Evolutionary conservation across 345 rosid species (phyloP), one percentile per base, ranked within the genome.

Genomic region (Geranium brycei): DNA sequence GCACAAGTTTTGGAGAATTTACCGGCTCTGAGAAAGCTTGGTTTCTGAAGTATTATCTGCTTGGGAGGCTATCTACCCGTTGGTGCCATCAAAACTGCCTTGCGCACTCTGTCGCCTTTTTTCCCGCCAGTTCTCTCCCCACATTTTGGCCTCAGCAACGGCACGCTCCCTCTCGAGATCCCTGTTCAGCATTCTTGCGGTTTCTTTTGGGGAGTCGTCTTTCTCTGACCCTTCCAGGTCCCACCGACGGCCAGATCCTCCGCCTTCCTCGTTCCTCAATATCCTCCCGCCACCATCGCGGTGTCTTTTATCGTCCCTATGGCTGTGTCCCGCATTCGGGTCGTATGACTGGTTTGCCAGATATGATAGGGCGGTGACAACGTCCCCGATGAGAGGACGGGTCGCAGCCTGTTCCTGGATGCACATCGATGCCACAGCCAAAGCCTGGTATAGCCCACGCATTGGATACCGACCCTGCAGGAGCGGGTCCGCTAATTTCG

Each of bases 341-440:
- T 93, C 96, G 30, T 85, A 83, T 4, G 66, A 76, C 75, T 91
- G 97, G 79, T 88, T 86, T 14, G 91, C 97, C 72, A 93, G 75
- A 76, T 90, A 90, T 2, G 96, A 88, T 17, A 90, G 96, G 19
- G 97, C 97, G 6, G 91, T 90, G 65, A 93, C 97, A 17, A 93
- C 92, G 58, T 93, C 92, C 31, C 90, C 96, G 1, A 90, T 93
- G 28, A 90, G 84, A 51, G 97, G 99, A 53, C 96, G 96, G 2
- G 89, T 77, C 10, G 95, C 95, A 19, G 99, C 97, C 77, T 93
- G 87, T 66, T 88, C 97, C 75, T 93, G 99, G 38, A 88, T 82
- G 77, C 99, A 90, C 97, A 93, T 86, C 17, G 97, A 90, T 56
- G 97, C 97, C 70, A 93, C 97, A 1, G 97, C 99, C 64, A 90